Evolutionary conservation across 2,329 filamentous ascomycete species (phyloP), one percentile per base, ranked within the genome.

Genomic region (Penicillium sp.): DNA sequence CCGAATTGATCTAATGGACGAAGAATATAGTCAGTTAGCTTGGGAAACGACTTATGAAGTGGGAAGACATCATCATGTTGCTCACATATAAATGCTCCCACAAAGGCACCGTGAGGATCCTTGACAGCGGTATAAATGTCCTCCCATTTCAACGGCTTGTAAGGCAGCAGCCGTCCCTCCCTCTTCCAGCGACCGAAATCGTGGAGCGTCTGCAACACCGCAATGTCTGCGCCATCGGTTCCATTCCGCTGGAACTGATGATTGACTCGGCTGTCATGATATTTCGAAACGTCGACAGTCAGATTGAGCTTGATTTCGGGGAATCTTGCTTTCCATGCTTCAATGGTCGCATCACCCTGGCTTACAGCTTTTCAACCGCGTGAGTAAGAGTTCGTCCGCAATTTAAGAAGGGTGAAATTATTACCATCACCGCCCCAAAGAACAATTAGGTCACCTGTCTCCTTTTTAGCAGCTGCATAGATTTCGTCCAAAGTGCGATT

Each of bases 271-370:
- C 63, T 71, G 54, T 82, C 78, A 60, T 81, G 81, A 60, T 84
- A 84, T 62, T 84, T 84, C 57, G 81, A 83, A 0, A 84, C 65
- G 57, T 84, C 81, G 43, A 84, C 79, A 0, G 82, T 83, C 36
- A 82, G 49, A 61, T 84, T 82, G 16, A 84, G 74, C 4, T 74
- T 79, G 57, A 83, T 77, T 9, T 76, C 75, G 0, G 81, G 81
- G 61, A 83, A 84, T 0, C 72, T 69, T 1, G 51, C 31, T 19
- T 53, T 23, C 34, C 55, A 60, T 25, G 65, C 59, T 60, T 81
- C 79, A 58, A 82, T 46, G 8, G 25, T 33, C 10, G 10, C 2
- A 6, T 5, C 11, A 4, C 44, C 44, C n/a, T 46, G 29, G 27
- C 44, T 46, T 13, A 46, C 16, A 21, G 27, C 27, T 46, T n/a